A percentile compares a stretch with the other conserved stretches of the same genome.
Conservation (phyloP, 2,329 filamentous ascomycete species). For the Neonectria magnoliae region DNA sequence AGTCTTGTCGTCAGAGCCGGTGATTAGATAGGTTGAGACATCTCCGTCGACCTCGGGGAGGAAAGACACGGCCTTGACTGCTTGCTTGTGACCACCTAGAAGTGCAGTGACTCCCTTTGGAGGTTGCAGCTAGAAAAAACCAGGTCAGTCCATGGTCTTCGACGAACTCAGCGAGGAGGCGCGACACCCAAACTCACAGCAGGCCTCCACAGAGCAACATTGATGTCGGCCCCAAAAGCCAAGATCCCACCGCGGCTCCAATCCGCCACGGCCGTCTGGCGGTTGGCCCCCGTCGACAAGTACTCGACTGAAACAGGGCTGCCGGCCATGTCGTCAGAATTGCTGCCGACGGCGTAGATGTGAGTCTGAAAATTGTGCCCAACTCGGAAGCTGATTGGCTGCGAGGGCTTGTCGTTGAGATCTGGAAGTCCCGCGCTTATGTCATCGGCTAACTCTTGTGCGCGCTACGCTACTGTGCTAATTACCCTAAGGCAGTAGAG, state of each 20-base stretch:
- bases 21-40: constrained; percentile 70
- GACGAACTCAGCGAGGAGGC: background rate
- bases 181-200: constrained; percentile 62
- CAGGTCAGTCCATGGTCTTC: constrained; percentile 3
- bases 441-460: constrained; percentile 30
- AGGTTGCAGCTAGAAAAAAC: constrained; percentile 45
- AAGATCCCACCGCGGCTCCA: constrained; percentile 81
- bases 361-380: constrained; percentile 50
- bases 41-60: constrained; percentile 62
- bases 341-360: constrained; percentile 22
- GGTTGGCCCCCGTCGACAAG: constrained; percentile 85
- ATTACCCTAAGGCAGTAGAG: background rate
- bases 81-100: constrained; percentile 79
- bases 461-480: background rate
- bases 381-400: constrained; percentile 51
- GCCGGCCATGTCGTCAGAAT: constrained; percentile 41
- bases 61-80: constrained; percentile 87
- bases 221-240: constrained; percentile 89
- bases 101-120: constrained; percentile 71
- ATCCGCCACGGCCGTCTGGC: constrained; percentile 89
- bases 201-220: constrained; percentile 89
- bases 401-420: constrained; percentile 29
- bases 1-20: constrained; percentile 82
- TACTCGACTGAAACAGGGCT: constrained; percentile 57
- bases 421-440: constrained; percentile 35